Evolutionary conservation across 257 asterid genomes (phyloP).

Genomic region (Fraxinus pennsylvanica): DNA sequence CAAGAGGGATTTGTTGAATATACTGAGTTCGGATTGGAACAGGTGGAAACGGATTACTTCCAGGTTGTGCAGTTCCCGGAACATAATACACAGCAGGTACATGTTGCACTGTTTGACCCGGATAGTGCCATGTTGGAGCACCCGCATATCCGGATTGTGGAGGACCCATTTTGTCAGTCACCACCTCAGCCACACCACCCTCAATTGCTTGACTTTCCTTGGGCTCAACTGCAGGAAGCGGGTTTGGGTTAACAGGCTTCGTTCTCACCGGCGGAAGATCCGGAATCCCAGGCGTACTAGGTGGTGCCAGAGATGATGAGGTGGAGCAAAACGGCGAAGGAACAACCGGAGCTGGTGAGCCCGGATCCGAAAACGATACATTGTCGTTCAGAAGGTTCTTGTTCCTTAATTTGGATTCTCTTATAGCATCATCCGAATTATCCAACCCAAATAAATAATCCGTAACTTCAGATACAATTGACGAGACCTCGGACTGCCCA

Average conservation of each 20-base stretch:
- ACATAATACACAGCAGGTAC: constrained; percentile 65
- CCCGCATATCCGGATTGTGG: constrained; percentile 51
- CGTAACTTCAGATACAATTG: constrained; percentile 83
- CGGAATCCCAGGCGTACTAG: constrained; percentile 49
- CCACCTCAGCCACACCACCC: constrained; percentile 25
- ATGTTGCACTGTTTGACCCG: constrained; percentile 56
- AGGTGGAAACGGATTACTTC: constrained; percentile 42
- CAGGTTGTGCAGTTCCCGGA: constrained; percentile 49
- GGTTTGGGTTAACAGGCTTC: constrained; percentile 43
- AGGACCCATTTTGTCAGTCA: constrained; percentile 34
- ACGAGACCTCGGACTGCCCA: constrained; percentile 85
- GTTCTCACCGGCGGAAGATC: constrained; percentile 86
- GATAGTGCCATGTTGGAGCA: constrained; percentile 66
- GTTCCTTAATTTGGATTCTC: constrained; percentile 39
- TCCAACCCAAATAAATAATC: constrained; percentile 89
- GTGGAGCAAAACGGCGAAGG: constrained; percentile 76
- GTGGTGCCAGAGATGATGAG: constrained; percentile 66
- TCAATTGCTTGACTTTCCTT: constrained; percentile 34
- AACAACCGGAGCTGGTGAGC: constrained; percentile 71
- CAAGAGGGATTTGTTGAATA: constrained; percentile 47
- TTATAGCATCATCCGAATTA: constrained; percentile 57
- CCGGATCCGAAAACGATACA: constrained; percentile 64
- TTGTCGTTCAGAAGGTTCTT: constrained; percentile 43
- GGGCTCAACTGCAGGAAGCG: constrained; percentile 32
- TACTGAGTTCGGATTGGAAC: constrained; percentile 49